Base-by-base conservation (phyloP, 306 rosid genomes). In the Dryas drummondii region DNA sequence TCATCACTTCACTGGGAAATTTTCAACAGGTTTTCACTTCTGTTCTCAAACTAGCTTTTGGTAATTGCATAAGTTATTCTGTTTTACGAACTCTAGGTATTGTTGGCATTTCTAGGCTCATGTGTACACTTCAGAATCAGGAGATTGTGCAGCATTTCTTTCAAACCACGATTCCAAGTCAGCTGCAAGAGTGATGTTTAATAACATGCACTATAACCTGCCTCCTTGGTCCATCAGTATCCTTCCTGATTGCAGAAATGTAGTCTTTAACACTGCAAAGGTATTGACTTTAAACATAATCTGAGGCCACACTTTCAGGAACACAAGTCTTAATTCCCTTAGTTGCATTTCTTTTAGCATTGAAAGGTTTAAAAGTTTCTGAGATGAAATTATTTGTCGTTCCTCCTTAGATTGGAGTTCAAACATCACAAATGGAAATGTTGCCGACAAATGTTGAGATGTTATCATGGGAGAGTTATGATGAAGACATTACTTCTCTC, bases 221-320 rank as follows among this genome's bases (percentile, higher is more conserved):
- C 99, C 98, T 81, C 99, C 99, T 68, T 96, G 99, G 99, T 96
- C 99, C 68, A 76, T 92, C 86, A 92, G 99, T 78, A 82, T 96
- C 82, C 98, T 96, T 76, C 98, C 98, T 5, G 99, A 92, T 83
- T 96, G 99, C 76, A 81, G 96, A 85, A 96, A 96, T 59, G 97
- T 76, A 62, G 93, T 92, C 71, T 92, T 90, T 66, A 96, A 96
- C 67, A 96, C 99, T 16, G 99, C 99, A 13, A 96, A 96, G 89
- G 99, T 96, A 82, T 45, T 82, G 14, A 60, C 45, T 17, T 48
- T n/a, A 11, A 15, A 48, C 50, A 15, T 55, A 46, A 17, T 64
- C 73, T 70, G 71, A 52, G 65, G 32, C 57, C 40, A 1, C 56
- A n/a, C 66, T 52, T 75, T 68, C 49, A 6, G 16, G 68, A 66